Conservation (phyloP, 2,329 filamentous ascomycete genomes). For the Colletotrichum tofieldiae region DNA sequence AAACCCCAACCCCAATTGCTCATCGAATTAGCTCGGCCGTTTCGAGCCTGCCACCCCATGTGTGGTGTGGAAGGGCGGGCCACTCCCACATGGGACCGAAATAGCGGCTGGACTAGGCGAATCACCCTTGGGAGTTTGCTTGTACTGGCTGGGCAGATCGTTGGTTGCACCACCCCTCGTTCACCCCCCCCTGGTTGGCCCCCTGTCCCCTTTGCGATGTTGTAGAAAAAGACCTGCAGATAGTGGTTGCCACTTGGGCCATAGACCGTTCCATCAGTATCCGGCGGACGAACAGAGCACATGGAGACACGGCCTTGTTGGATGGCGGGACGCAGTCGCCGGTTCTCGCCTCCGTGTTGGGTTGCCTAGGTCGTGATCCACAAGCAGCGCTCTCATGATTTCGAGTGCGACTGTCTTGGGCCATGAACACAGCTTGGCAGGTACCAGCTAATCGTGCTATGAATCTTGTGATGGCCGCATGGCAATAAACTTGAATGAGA, state of each 20-base stretch:
- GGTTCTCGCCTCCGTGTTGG: constrained; percentile 20
- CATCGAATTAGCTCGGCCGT: constrained; percentile 18
- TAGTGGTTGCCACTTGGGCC: constrained; percentile 27
- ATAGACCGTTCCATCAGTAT: constrained; percentile 20
- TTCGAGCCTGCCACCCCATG: constrained; percentile 29
- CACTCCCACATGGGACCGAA: constrained; percentile 35
- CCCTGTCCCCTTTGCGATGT: constrained; percentile 18
- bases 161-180: constrained; percentile 31
- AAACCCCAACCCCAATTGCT: constrained; percentile 30
- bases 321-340: background rate
- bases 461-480: constrained; percentile 27
- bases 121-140: constrained; percentile 29
- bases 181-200: constrained; percentile 12
- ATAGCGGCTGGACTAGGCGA: constrained; percentile 36
- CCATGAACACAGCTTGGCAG: constrained; percentile 26
- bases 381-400: background rate
- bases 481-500: constrained; percentile 25
- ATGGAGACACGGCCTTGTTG: background rate
- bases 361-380: background rate
- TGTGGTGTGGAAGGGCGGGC: constrained; percentile 33
- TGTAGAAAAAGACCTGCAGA: constrained; percentile 9
- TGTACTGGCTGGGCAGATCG: constrained; percentile 36
- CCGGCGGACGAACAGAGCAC: constrained; percentile 10
- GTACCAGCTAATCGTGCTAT: constrained; percentile 6
- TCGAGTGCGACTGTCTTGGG: constrained; percentile 2